These are phyloP conservation scores for Volvariella volvacea DNA, from an alignment of 1,284 basidiomycete genomes.

Conservation along the genomic window DNA sequence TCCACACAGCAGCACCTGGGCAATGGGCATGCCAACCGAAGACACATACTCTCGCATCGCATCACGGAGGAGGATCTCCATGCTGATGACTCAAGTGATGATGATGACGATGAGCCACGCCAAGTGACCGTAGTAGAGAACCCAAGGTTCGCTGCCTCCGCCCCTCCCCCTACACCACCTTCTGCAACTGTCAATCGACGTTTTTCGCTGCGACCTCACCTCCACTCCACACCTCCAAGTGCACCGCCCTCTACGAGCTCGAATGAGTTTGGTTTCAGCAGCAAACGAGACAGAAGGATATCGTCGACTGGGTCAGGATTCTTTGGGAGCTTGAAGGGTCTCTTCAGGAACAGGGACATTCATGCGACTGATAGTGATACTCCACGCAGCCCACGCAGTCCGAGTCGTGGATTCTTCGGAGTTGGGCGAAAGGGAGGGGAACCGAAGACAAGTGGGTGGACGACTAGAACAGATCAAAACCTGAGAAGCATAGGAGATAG, in stretches of 20 bases:
- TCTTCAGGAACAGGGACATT: conserved; percentile 12
- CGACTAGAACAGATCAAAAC: conserved; percentile 44
- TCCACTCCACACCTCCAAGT: background rate
- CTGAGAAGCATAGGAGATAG: conserved; percentile 18
- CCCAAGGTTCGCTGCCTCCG: conserved; percentile 32
- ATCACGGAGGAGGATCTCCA: conserved; percentile 38
- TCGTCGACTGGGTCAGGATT: conserved; percentile 16
- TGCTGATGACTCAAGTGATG: conserved; percentile 23
- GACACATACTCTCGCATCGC: conserved; percentile 27
- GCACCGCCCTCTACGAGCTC: background rate
- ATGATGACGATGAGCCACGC: conserved; percentile 16
- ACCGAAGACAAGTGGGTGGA: conserved; percentile 25
- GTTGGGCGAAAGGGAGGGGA: no score
- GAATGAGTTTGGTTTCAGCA: background rate
- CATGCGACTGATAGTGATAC: background rate
- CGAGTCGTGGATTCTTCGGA: no score
- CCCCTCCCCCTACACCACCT: conserved; percentile 1
- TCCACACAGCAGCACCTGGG: background rate
- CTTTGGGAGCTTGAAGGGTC: conserved; percentile 25
- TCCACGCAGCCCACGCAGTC: background rate
- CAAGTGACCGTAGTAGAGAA: conserved; percentile 52
- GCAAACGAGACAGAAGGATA: conserved; percentile 10
- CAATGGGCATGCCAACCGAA: background rate
- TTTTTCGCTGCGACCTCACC: background rate
- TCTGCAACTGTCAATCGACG: background rate